phyloP scores from a whole-genome alignment of 495 filamentous ascomycete species.

The Venustampulla echinocandica region DNA sequence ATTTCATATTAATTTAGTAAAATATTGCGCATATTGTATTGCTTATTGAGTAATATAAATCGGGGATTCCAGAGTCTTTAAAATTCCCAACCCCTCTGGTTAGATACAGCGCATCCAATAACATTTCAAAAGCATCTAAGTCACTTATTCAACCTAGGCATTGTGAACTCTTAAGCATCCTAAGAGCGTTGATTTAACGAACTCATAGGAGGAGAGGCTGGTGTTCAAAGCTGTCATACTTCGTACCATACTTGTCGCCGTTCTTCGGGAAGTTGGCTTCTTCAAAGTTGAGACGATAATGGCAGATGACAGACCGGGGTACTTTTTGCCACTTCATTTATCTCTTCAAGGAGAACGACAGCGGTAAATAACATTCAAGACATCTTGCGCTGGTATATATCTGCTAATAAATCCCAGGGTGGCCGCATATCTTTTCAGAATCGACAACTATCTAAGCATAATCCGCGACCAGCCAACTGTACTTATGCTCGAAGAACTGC shows the following conservation, averaged over 20 bases:
- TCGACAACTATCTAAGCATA: slow-evolving; percentile 23
- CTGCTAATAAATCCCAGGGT: slow-evolving; percentile 21
- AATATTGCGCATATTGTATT: too few relatives aligned
- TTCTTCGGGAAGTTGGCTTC: slow-evolving; percentile 18
- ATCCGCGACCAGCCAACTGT: slow-evolving; percentile 14
- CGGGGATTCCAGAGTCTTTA: too few relatives aligned
- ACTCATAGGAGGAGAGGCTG: slow-evolving; percentile 4
- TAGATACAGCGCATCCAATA: too few relatives aligned
- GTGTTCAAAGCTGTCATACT: slow-evolving; percentile 9
- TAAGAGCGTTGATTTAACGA: neutral
- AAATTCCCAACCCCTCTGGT: too few relatives aligned
- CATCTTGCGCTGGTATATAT: neutral
- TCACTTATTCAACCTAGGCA: too few relatives aligned
- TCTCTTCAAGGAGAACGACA: slow-evolving; percentile 9
- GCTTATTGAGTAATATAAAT: too few relatives aligned
- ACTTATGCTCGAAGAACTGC: slow-evolving; percentile 18
- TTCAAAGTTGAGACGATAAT: slow-evolving; percentile 12
- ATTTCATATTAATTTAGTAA: too few relatives aligned
- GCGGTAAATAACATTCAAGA: slow-evolving; percentile 6
- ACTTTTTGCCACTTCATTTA: slow-evolving; percentile 14
- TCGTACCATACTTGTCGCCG: slow-evolving; percentile 10
- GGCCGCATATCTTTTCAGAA: slow-evolving; percentile 19
- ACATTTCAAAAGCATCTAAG: too few relatives aligned
- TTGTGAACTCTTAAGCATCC: too few relatives aligned
- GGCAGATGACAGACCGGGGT: slow-evolving; percentile 17